Evolutionary conservation across 2,329 filamentous ascomycete species (phyloP), one percentile per base, ranked within the genome.

Genomic region (Polytolypa hystricis): DNA sequence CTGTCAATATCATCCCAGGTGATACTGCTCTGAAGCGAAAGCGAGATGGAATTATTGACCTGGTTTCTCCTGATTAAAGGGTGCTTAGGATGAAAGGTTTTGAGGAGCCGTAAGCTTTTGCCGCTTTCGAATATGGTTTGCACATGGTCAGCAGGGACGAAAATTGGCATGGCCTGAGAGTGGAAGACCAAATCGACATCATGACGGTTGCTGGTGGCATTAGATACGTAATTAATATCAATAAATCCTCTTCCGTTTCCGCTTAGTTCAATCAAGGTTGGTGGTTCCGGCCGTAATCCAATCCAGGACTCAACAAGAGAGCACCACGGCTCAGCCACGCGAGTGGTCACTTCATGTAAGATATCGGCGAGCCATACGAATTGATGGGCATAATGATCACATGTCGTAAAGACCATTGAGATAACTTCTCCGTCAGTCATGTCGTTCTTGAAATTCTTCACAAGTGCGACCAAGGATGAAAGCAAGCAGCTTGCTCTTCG

Each of bases 71-170:
- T 67, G 10, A 74, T 71, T 28, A 91, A 62, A 0, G 79, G 76
- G 52, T 93, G 82, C 2, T 77, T 66, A 4, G 82, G 72, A 52
- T 91, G 81, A 46, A 81, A 76, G 15, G 66, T 63, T 47, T 77
- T 73, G 32, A 93, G 66, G 37, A 91, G 77, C 5, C 81, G 74
- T 32, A 93, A 59, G 52, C 81, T 89, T 48, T 73, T 74, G 3
- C 84, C 85, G 3, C 79, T 81, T 53, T 93, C 84, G 45, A 89
- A 87, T n/a, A 91, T 74, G 4, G 69, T 64, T 34, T 73, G 69
- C 3, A 76, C 78, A 45, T 87, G 72, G 39, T 91, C 83, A 4
- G 65, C 55, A 0, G 78, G 71, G 30, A 93, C 67, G 46, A 91
- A 91, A 2, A 69, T 65, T 0, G 84, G 84, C 60, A 91, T 76